Evolutionary conservation across 257 asterid genomes (phyloP).

Genomic region (Solanum acaule): DNA sequence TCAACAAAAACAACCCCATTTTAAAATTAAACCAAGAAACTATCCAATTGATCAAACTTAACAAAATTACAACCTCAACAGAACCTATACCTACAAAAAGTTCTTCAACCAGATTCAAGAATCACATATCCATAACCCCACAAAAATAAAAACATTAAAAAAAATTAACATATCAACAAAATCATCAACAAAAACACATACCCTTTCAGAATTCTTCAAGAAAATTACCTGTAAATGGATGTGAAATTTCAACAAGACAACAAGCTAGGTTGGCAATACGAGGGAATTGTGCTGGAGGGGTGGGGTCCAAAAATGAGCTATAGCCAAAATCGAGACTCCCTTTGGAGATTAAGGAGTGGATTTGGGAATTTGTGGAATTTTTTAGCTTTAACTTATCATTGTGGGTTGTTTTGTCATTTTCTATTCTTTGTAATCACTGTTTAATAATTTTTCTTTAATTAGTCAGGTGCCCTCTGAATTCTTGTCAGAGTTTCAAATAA

Average conservation of each 20-base stretch:
- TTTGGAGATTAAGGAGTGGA: not conserved
- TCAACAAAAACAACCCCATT: not conserved
- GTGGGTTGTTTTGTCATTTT: not conserved
- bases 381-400: not conserved
- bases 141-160: not conserved
- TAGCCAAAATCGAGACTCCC: not conserved
- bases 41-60: not conserved
- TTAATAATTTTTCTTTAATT: not conserved
- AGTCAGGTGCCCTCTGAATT: not conserved
- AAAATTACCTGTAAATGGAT: not conserved
- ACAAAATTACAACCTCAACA: not conserved
- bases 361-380: not conserved
- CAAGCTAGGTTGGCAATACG: not conserved
- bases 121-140: not conserved
- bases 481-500: not conserved
- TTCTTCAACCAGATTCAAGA: not conserved
- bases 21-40: not conserved
- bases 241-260: not conserved
- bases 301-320: not conserved
- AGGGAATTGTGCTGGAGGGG: not conserved
- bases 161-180: not conserved
- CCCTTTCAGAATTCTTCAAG: not conserved
- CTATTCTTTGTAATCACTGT: not conserved
- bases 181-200: not conserved
- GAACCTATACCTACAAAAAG: not conserved